Percentiles rank a stretch among this genome's conserved stretches.
Conservation (phyloP, 148 eudicot genomes). For the Simmondsia chinensis region DNA sequence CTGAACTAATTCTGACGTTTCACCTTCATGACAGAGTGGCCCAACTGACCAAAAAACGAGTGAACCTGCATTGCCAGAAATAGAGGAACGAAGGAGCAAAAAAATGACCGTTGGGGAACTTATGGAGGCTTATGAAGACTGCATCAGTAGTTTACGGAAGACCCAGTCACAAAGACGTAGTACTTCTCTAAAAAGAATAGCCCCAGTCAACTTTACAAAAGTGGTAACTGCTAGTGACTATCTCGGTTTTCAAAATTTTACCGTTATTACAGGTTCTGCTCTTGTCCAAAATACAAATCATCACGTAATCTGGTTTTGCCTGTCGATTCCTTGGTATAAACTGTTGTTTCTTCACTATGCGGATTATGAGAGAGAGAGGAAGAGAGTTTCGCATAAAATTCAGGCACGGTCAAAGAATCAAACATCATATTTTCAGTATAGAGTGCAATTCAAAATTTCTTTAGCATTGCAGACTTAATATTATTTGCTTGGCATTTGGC, state of each 20-base stretch:
- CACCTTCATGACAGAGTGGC: constrained; percentile 32
- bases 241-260: background rate
- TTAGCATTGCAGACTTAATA: too few relatives aligned
- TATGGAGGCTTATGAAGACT: constrained; percentile 56
- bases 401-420: too few relatives aligned
- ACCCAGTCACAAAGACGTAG: constrained; percentile 51
- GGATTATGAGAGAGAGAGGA: too few relatives aligned
- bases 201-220: constrained; percentile 89
- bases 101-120: constrained; percentile 64
- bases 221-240: constrained; percentile 36
- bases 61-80: constrained; percentile 18
- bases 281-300: too few relatives aligned
- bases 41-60: constrained; percentile 17
- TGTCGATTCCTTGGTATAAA: too few relatives aligned
- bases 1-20: constrained; percentile 7
- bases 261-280: background rate
- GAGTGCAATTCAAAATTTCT: too few relatives aligned
- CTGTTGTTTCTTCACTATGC: too few relatives aligned
- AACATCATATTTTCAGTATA: too few relatives aligned
- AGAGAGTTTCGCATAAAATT: too few relatives aligned
- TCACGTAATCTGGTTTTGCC: too few relatives aligned
- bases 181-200: constrained; percentile 46
- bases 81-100: constrained; percentile 20
- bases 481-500: background rate
- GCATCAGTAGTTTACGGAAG: constrained; percentile 50